Evolutionary conservation across 306 rosid species (phyloP), one percentile per base, ranked within the genome.

Genomic region (Betula pendula): DNA sequence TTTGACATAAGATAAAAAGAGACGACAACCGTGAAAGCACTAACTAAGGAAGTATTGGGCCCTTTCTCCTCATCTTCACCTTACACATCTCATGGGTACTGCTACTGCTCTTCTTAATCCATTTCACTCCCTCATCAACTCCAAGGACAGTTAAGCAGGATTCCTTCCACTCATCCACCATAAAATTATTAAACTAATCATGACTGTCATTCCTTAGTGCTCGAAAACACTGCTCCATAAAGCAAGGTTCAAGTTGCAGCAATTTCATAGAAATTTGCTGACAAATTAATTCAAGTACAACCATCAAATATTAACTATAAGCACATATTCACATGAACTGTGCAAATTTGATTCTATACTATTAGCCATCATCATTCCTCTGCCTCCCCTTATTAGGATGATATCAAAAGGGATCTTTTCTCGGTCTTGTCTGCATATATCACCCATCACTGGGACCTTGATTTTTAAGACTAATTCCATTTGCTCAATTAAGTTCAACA

Each of bases 21-120:
- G 4, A 60, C 17, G 29, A 65, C 29, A 65, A 38, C 29, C 5
- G 38, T 65, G 70, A 65, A 38, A 65, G 70, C 48, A 38, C n/a
- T 72, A 67, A 62, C 47, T 63, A 33, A 24, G 11, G 70, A 77
- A 74, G 27, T 65, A 35, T 43, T 63, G 8, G 42, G 56, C 0
- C 6, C 43, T 29, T 58, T 44, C 79, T 22, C 55, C 47, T 60
- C 35, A 66, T n/a, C 25, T 20, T 35, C 13, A 60, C 40, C 72
- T 65, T 45, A 19, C 29, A 73, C 70, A 66, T 73, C 68, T 53
- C 49, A 35, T 53, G 33, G 0, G 6, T 42, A 33, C 68, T 3
- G 14, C 38, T 38, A 38, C 70, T 19, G 20, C 40, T 29, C 33
- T 56, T 56, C 68, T 66, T 19, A 55, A 56, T 12, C 63, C 10